Conservation (phyloP, 495 filamentous ascomycete genomes). For the Hypoxylon fuscum region DNA sequence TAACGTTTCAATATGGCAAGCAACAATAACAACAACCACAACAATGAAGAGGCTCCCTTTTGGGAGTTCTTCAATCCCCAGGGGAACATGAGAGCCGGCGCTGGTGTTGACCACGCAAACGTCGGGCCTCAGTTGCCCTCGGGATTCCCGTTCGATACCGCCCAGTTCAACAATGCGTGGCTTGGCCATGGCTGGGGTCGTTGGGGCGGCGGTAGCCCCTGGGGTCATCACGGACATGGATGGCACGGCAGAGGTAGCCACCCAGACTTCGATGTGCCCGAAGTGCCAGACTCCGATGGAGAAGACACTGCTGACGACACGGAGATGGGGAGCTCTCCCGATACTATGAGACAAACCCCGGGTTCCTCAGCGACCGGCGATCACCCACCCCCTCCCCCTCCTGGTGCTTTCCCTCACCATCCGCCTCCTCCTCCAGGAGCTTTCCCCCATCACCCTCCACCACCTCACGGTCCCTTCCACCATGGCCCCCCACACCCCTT, state of each 20-base stretch:
- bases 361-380: constrained; percentile 26
- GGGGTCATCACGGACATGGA: constrained; percentile 23
- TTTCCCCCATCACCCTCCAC: constrained; percentile 11
- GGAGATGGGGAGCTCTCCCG: constrained; percentile 28
- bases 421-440: constrained; percentile 19
- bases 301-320: constrained; percentile 16
- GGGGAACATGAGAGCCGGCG: constrained; percentile 34
- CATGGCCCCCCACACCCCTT: constrained; percentile 26
- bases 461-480: constrained; percentile 1
- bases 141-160: constrained; percentile 38
- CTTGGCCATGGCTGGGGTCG: constrained; percentile 23
- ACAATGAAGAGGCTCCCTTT: constrained; percentile 32
- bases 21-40: constrained; percentile 18
- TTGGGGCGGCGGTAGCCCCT: constrained; percentile 11
- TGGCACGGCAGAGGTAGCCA: constrained; percentile 23
- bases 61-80: constrained; percentile 46
- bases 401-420: constrained; percentile 26
- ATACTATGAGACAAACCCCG: constrained; percentile 36
- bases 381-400: constrained; percentile 18
- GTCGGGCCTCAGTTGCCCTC: constrained; percentile 17
- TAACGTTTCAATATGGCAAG: constrained; percentile 29
- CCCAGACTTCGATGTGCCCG: constrained; percentile 11
- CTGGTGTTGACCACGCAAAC: constrained; percentile 45
- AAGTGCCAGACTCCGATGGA: constrained; percentile 13
- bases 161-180: constrained; percentile 38